These are phyloP conservation scores for Phaffia australis DNA, from an alignment of 768 basidiomycete genomes.

Conservation along the genomic window DNA sequence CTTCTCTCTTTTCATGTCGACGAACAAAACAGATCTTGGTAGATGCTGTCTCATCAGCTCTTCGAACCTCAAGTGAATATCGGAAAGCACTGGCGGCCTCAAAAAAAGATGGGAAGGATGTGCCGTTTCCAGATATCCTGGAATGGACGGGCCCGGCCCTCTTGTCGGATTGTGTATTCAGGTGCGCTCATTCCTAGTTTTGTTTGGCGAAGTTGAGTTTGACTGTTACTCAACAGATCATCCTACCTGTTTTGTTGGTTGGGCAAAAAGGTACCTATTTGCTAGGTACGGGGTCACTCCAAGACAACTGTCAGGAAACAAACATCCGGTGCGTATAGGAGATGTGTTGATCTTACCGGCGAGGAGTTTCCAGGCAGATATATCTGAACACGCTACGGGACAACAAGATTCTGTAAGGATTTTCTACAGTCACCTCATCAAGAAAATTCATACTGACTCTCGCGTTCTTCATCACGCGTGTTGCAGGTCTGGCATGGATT, in stretches of 20 bases:
- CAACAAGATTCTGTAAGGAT: slow-evolving; percentile 13
- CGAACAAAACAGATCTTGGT: neutral
- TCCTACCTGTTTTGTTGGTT: neutral
- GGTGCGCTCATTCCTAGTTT: neutral
- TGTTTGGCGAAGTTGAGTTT: neutral
- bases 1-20: too few species aligned
- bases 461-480: neutral
- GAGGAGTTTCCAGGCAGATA: slow-evolving; percentile 19
- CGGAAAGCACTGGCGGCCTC: neutral
- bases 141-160: slow-evolving; percentile 18
- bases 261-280: slow-evolving; percentile 4
- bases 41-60: neutral
- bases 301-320: slow-evolving; percentile 6
- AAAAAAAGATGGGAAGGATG: neutral
- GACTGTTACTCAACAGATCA: neutral
- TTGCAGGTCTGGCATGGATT: slow-evolving; percentile 7
- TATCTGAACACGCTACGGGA: slow-evolving; percentile 14
- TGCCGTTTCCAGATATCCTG: neutral
- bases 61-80: neutral
- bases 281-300: slow-evolving; percentile 18
- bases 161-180: slow-evolving; percentile 21
- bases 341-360: slow-evolving; percentile 19
- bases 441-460: neutral
- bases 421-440: neutral
- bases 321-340: slow-evolving; percentile 12